A percentile compares a stretch with the other conserved stretches of the same genome.
Evolutionary conservation across 2,329 filamentous ascomycete species (phyloP).

Genomic region (Phaeophleospora eucalypticola): DNA sequence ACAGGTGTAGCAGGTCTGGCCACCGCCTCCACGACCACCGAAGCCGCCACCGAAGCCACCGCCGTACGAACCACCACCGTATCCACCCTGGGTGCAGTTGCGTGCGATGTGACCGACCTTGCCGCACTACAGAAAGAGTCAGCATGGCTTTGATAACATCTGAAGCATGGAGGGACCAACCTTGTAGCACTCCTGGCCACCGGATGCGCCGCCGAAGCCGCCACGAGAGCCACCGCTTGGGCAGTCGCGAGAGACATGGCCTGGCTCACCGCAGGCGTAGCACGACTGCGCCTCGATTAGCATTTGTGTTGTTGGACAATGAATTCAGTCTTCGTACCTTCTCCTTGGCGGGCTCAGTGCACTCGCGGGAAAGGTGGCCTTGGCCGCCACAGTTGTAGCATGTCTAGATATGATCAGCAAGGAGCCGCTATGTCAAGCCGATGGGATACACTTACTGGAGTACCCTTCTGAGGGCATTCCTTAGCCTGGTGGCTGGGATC

Average conservation of each 20-base stretch:
- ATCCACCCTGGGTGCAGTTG: conserved; percentile 67
- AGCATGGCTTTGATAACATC: conserved; percentile 38
- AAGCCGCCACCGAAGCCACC: conserved; percentile 44
- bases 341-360: conserved; percentile 84
- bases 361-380: conserved; percentile 68
- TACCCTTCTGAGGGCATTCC: conserved; percentile 50
- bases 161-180: conserved; percentile 4
- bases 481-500: conserved; percentile 48
- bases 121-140: conserved; percentile 89
- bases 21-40: conserved; percentile 46
- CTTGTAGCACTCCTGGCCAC: conserved; percentile 44
- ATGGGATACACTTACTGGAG: conserved; percentile 22
- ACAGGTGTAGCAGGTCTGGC: conserved; percentile 96
- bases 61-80: conserved; percentile 40
- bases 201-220: conserved; percentile 45
- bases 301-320: conserved; percentile 5
- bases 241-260: conserved; percentile 91
- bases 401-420: conserved; percentile 28
- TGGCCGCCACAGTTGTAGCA: conserved; percentile 48
- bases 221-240: conserved; percentile 42
- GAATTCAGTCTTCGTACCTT: conserved; percentile 47
- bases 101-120: conserved; percentile 94
- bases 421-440: too few species aligned
- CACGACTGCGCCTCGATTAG: conserved; percentile 33
- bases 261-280: conserved; percentile 70